Conservation (phyloP, 73 alveolate species). For the Urostyla sp. region DNA sequence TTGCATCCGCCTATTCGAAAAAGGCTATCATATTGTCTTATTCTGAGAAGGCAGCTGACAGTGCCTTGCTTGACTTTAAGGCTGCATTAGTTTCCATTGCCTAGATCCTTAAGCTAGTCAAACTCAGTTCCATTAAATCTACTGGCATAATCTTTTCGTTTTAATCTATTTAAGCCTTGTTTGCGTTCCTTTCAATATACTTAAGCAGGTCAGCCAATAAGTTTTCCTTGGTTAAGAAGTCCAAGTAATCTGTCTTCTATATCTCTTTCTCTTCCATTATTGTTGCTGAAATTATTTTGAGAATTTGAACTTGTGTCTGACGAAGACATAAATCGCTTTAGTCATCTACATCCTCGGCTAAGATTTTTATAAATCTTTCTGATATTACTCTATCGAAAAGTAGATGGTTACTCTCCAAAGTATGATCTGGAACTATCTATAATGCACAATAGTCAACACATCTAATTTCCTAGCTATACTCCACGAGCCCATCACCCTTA, state of each 20-base stretch:
- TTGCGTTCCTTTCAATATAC: neutral
- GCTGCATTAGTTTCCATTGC: slow-evolving; percentile 12
- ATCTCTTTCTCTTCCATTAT: neutral
- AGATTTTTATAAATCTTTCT: too few relatives aligned
- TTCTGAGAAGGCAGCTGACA: neutral
- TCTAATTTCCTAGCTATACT: slow-evolving; percentile 50
- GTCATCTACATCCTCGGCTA: too few relatives aligned
- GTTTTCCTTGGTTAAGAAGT: neutral
- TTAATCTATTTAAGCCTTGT: neutral
- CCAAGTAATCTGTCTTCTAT: too few relatives aligned
- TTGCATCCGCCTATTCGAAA: neutral
- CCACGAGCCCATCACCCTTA: slow-evolving; percentile 25
- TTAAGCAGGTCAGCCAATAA: neutral
- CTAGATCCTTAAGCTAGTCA: neutral
- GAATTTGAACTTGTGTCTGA: slow-evolving; percentile 13
- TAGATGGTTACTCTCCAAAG: too few relatives aligned
- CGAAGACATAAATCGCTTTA: too few relatives aligned
- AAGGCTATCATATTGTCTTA: slow-evolving; percentile 5
- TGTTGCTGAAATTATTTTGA: neutral
- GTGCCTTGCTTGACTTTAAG: neutral
- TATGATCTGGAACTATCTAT: too few relatives aligned
- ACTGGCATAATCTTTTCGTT: neutral
- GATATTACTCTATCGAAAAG: too few relatives aligned
- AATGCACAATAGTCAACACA: neutral
- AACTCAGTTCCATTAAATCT: slow-evolving; percentile 28